Evolutionary conservation across 1,139 yeast genomes (phyloP).

Genomic region (Geotrichum phurueaensis): DNA sequence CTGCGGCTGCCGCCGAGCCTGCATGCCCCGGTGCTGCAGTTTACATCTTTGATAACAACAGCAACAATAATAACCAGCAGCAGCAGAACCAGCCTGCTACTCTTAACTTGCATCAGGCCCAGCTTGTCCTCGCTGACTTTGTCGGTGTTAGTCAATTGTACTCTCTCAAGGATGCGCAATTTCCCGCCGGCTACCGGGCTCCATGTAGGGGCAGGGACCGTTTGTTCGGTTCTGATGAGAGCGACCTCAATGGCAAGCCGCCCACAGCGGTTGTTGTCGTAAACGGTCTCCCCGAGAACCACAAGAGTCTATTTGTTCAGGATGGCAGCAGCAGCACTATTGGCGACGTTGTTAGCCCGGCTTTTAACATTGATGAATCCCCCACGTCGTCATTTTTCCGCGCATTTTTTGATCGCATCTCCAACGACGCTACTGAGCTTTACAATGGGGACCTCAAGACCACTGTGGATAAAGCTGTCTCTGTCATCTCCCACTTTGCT

Average conservation of each 20-base stretch:
- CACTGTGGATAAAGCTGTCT: conserved; percentile 20
- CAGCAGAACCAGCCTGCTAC: conserved; percentile 2
- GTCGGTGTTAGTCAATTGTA: conserved; percentile 24
- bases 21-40: conserved; percentile 18
- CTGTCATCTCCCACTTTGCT: conserved; percentile 19
- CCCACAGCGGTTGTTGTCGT: conserved; percentile 24
- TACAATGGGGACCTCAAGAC: conserved; percentile 18
- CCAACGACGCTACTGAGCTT: conserved; percentile 21
- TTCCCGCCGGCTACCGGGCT: conserved; percentile 13
- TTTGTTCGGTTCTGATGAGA: conserved; percentile 8
- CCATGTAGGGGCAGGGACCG: conserved; percentile 4
- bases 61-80: neutral
- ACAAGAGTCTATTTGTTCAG: conserved; percentile 9
- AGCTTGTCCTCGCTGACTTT: conserved; percentile 28
- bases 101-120: conserved; percentile 24
- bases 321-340: conserved; percentile 6
- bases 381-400: conserved; percentile 21
- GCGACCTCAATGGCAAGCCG: conserved; percentile 9
- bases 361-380: conserved; percentile 23
- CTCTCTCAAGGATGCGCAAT: conserved; percentile 17
- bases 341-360: conserved; percentile 19
- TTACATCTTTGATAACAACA: conserved; percentile 9
- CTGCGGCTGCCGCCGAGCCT: conserved; percentile 8
- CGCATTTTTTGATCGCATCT: conserved; percentile 19
- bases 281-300: conserved; percentile 22